phyloP scores from a whole-genome alignment of 2,329 filamentous ascomycete genomes.

The Claviceps fusiformis region DNA sequence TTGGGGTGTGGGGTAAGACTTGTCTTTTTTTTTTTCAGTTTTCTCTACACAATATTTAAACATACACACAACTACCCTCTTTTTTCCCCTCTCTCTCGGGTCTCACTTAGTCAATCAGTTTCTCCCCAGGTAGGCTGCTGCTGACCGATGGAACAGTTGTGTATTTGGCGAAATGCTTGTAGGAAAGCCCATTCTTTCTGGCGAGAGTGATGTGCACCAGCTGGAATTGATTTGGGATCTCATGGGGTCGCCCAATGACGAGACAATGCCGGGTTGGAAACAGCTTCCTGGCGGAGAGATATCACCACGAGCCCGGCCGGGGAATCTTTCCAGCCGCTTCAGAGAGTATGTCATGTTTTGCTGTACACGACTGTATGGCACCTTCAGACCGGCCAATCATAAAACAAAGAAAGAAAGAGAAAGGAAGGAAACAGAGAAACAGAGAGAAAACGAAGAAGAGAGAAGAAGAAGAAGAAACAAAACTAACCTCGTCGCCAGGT shows the following conservation, averaged over 20 bases:
- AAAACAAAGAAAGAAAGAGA: no score
- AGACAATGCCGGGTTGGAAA: conserved; percentile 87
- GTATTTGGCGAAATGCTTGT: conserved; percentile 97
- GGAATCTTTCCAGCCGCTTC: conserved; percentile 62
- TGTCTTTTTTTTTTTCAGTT: neutral
- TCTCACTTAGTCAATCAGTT: neutral
- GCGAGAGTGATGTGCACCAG: conserved; percentile 79
- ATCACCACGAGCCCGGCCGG: conserved; percentile 43
- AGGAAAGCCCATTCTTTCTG: conserved; percentile 81
- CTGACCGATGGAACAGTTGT: conserved; percentile 43
- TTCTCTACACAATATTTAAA: no score
- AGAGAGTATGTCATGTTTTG: conserved; percentile 53
- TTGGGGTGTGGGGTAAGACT: conserved; percentile 82
- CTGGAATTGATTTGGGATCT: conserved; percentile 89
- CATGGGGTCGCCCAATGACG: conserved; percentile 77
- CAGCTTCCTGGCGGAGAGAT: conserved; percentile 70
- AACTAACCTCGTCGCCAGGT: conserved; percentile 23
- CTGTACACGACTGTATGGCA: neutral
- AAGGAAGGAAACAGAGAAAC: neutral
- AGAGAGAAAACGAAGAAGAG: no score
- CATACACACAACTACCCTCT: no score
- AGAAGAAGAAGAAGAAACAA: no score
- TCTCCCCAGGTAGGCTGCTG: no score
- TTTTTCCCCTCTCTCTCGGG: no score
- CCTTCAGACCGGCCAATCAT: no score